A percentile compares a stretch with the other conserved stretches of the same genome.
phyloP scores from a whole-genome alignment of 495 filamentous ascomycete species.

The Penicillium pancosmium region DNA sequence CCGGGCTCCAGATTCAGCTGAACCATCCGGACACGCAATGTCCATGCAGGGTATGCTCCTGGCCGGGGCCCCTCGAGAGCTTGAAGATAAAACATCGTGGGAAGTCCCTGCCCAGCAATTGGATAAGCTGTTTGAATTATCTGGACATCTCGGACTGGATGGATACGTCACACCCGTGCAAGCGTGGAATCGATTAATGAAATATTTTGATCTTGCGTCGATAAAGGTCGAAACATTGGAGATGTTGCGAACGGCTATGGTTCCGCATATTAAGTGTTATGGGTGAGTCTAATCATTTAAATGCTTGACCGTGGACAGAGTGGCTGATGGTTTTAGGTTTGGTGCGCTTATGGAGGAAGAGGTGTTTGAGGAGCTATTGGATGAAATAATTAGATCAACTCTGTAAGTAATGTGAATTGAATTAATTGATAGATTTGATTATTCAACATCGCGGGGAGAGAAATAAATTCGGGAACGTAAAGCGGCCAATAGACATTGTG shows the following conservation, averaged over 20 bases:
- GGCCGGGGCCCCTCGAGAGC: slow-evolving; percentile 7
- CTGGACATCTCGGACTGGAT: slow-evolving; percentile 14
- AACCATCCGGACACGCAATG: slow-evolving; percentile 16
- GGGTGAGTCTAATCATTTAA: slow-evolving; percentile 10
- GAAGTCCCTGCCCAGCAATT: slow-evolving; percentile 15
- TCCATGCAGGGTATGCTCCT: slow-evolving; percentile 20
- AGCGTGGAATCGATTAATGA: slow-evolving; percentile 21
- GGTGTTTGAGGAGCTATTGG: slow-evolving; percentile 15
- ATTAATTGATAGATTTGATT: too few species aligned
- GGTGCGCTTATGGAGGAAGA: slow-evolving; percentile 18
- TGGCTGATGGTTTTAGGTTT: slow-evolving; percentile 13
- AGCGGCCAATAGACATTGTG: too few species aligned
- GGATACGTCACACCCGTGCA: slow-evolving; percentile 25
- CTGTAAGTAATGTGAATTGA: too few species aligned
- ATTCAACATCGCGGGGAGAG: too few species aligned
- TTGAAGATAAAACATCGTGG: slow-evolving; percentile 11
- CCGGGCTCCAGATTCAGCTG: background rate
- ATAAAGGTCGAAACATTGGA: background rate
- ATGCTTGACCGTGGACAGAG: too few species aligned
- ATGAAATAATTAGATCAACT: background rate
- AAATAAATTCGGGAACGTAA: too few species aligned
- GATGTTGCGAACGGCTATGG: slow-evolving; percentile 13
- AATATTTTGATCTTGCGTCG: background rate
- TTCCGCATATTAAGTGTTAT: slow-evolving; percentile 21
- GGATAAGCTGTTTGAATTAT: slow-evolving; percentile 19